Conservation (phyloP, 306 rosid species). For the Begonia peltatifolia region DNA sequence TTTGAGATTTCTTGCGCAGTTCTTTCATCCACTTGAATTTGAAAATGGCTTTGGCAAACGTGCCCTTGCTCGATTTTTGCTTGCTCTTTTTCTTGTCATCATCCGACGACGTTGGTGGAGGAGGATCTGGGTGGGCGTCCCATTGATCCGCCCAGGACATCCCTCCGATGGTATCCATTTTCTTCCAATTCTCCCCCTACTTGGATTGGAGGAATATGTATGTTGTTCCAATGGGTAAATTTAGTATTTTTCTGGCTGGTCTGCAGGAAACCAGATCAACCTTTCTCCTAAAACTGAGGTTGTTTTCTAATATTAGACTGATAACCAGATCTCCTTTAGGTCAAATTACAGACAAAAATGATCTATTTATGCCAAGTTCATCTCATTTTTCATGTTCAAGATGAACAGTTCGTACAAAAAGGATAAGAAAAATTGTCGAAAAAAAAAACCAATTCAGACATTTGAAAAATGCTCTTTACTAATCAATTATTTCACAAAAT, state of each 20-base stretch:
- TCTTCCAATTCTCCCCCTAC: background rate
- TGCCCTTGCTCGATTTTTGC: conserved; percentile 15
- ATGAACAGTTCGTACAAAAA: background rate
- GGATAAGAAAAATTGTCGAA: too few relatives aligned
- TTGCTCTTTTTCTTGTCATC: conserved; percentile 29
- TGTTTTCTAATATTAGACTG: too few relatives aligned
- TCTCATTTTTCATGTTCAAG: too few relatives aligned
- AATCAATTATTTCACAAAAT: too few relatives aligned
- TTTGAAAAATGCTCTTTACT: too few relatives aligned
- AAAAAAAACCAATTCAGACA: too few relatives aligned
- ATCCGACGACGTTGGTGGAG: conserved; percentile 8
- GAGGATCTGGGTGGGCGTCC: conserved; percentile 38
- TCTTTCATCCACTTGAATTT: conserved; percentile 41
- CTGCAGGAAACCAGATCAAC: too few relatives aligned
- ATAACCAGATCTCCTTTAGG: too few relatives aligned
- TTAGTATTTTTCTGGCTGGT: too few relatives aligned
- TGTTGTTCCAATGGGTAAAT: background rate
- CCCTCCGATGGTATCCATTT: conserved; percentile 25
- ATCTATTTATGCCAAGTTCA: too few relatives aligned
- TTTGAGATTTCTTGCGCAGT: conserved; percentile 28
- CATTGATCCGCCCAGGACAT: conserved; percentile 59
- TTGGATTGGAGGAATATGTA: background rate
- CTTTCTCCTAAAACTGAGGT: too few relatives aligned
- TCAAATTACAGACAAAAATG: too few relatives aligned
- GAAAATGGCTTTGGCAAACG: conserved; percentile 20